A percentile compares a stretch with the other conserved stretches of the same genome.
Conservation (phyloP, 148 eudicot genomes). For the Fagopyrum homotropicum region DNA sequence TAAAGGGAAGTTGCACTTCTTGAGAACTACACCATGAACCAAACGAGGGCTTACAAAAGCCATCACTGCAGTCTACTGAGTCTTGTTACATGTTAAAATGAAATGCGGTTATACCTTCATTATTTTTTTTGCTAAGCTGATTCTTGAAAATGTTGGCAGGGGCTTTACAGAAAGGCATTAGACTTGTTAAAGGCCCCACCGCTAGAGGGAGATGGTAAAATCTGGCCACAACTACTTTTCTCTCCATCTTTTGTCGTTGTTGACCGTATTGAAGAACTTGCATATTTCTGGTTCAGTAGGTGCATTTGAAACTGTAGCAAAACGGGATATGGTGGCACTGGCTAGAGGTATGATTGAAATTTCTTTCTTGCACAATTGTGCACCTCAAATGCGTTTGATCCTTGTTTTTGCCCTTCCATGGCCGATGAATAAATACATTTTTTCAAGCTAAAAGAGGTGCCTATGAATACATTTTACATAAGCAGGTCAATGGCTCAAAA, state of each 20-base stretch:
- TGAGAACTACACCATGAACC: no score
- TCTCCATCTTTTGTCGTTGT: neutral
- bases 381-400: neutral
- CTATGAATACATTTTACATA: neutral
- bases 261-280: neutral
- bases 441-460: neutral
- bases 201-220: slow-evolving; percentile 47
- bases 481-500: neutral
- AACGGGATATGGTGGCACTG: slow-evolving; percentile 72
- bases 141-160: slow-evolving; percentile 30
- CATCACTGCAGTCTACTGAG: neutral
- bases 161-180: slow-evolving; percentile 78
- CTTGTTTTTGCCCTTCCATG: neutral
- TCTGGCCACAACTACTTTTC: neutral
- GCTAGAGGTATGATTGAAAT: slow-evolving; percentile 65
- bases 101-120: neutral
- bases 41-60: neutral
- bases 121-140: neutral
- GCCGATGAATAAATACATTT: neutral
- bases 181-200: slow-evolving; percentile 88
- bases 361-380: slow-evolving; percentile 2
- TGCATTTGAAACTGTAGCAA: slow-evolving; percentile 27
- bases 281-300: slow-evolving; percentile 27
- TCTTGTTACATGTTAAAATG: neutral
- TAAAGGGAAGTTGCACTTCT: no score